Base-by-base conservation (phyloP, 1,284 basidiomycete genomes). In the Tilletiaria anomala region DNA sequence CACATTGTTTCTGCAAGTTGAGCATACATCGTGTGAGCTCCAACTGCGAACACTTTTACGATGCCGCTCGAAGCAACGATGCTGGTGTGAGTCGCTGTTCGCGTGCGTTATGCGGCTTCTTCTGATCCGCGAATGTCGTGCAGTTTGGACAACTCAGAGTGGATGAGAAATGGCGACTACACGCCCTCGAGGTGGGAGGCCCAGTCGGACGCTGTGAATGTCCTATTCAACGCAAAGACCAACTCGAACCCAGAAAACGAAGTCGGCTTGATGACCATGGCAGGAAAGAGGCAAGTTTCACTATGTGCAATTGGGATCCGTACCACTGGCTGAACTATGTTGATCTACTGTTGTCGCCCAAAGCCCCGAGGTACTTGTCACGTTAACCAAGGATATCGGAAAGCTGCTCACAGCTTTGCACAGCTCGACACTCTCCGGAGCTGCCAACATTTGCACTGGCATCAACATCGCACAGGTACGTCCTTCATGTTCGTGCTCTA, bases 251-350 rank as follows among this genome's bases (percentile, higher is more conserved):
- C 91, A 19, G 93, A 99, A 72, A 94, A 84, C 70, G 87, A 86
- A 12, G 88, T 94, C 40, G 91, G 91, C 5, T 71, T 96, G 43
- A 93, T 99, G 88, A 89, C 87, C 31, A 91, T 93, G 83, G 91
- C 87, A 19, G 79, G 70, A 8, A 55, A 22, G 42, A 41, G 50
- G 26, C 40, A 37, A 24, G 29, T 31, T 44, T 31, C 19, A 44
- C 41, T 21, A 42, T 41, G 23, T 24, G n/a, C n/a, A n/a, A n/a
- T n/a, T n/a, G n/a, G n/a, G n/a, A n/a, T n/a, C n/a, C n/a, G n/a
- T n/a, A n/a, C n/a, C 23, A 11, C 5, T 6, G n/a, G 17, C 18
- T 37, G 18, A 14, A 6, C 21, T 22, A 6, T 17, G 5, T 18
- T 20, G 39, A 8, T 15, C 17, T 5, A 6, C 29, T 17, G 4